phyloP scores from a whole-genome alignment of 805 yeast genomes.

The Kodamaea sagamina region DNA sequence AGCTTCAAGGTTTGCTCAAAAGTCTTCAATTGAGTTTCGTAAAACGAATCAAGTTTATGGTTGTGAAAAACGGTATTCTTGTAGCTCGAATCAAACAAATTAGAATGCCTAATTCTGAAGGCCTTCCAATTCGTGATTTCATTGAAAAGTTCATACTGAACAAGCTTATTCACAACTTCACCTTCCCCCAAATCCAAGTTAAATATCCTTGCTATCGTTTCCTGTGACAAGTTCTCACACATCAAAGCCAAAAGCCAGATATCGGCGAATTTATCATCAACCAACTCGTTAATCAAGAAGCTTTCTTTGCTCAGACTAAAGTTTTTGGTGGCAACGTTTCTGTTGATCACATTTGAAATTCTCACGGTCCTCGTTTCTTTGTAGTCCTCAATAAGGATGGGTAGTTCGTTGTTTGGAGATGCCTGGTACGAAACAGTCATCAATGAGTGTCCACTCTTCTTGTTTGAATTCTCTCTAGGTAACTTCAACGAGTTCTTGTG shows the following conservation, averaged over 20 bases:
- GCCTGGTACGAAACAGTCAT: conserved; percentile 51
- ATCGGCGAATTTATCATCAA: conserved; percentile 53
- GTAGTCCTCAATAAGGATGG: conserved; percentile 56
- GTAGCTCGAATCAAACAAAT: conserved; percentile 20
- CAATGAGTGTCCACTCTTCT: conserved; percentile 31
- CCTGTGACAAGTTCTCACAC: conserved; percentile 18
- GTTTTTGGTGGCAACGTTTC: conserved; percentile 12
- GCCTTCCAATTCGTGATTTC: conserved; percentile 29
- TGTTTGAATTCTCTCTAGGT: conserved; percentile 30
- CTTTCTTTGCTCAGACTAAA: conserved; percentile 9
- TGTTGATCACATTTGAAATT: conserved; percentile 9
- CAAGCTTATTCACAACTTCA: conserved; percentile 8
- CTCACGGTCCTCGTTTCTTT: conserved; percentile 8
- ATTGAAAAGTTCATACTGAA: conserved; percentile 20
- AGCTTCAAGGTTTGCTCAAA: conserved; percentile 18
- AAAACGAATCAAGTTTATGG: conserved; percentile 8
- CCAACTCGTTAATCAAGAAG: conserved; percentile 25
- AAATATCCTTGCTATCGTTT: conserved; percentile 18
- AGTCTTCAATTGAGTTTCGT: conserved; percentile 12
- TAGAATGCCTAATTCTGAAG: conserved; percentile 29
- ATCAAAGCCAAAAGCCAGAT: conserved; percentile 44
- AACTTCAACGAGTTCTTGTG: conserved; percentile 44
- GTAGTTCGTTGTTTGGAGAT: conserved; percentile 51
- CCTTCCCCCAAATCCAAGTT: conserved; percentile 12
- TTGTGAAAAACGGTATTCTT: background rate